Conservation (phyloP, 495 filamentous ascomycete genomes). For the Coniosporium apollinis region DNA sequence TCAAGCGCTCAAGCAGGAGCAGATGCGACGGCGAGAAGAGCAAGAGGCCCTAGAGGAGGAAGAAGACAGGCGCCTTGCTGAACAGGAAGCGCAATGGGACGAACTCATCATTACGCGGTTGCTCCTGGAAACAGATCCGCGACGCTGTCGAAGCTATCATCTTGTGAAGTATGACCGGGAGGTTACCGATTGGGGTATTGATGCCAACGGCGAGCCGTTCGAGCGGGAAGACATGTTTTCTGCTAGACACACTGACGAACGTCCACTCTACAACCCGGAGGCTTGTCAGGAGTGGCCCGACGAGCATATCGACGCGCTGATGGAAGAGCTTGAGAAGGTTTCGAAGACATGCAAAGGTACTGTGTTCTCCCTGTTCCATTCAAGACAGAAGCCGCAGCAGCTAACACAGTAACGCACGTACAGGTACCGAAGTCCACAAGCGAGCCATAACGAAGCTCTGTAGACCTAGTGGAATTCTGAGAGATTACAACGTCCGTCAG, state of each 20-base stretch:
- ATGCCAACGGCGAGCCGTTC: constrained; percentile 9
- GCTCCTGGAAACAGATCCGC: constrained; percentile 3
- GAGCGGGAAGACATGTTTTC: constrained; percentile 15
- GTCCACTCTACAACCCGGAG: neutral
- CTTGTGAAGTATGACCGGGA: neutral
- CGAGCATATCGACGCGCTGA: constrained; percentile 8
- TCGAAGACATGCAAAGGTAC: too few species aligned
- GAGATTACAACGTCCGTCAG: too few species aligned
- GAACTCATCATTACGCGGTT: constrained; percentile 7
- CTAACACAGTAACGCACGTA: too few species aligned
- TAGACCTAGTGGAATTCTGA: too few species aligned
- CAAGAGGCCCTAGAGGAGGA: constrained; percentile 1
- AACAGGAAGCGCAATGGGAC: constrained; percentile 5
- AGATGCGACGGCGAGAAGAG: constrained; percentile 1
- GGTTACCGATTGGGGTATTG: constrained; percentile 5
- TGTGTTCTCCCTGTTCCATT: too few species aligned
- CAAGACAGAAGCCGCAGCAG: too few species aligned
- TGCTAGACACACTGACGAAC: constrained; percentile 8
- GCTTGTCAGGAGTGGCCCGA: constrained; percentile 9
- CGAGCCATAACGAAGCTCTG: too few species aligned
- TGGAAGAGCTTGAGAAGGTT: constrained; percentile 12
- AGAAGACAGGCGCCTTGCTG: neutral
- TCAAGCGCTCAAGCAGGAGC: neutral
- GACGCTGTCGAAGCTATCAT: neutral
- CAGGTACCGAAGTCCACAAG: too few species aligned